A percentile compares a stretch with the other conserved stretches of the same genome.
Conservation (phyloP, 2,329 filamentous ascomycete genomes). For the Xylariales sp. region DNA sequence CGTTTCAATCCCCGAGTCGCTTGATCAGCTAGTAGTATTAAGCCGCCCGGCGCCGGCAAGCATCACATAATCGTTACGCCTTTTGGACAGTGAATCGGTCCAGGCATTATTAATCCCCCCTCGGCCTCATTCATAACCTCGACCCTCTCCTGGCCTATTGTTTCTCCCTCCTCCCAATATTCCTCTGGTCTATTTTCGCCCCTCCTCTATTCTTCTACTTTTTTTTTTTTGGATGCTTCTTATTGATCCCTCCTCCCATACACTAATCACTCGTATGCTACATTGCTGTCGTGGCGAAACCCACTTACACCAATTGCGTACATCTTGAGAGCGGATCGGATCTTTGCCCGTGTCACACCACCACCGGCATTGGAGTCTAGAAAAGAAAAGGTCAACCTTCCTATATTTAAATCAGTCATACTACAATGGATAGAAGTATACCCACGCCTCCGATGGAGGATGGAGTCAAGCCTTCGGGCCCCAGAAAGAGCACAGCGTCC, state of each 20-base stretch:
- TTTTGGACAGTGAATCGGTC: conserved; percentile 16
- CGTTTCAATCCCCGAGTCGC: conserved; percentile 12
- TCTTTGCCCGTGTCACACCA: no score
- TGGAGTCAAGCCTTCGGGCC: conserved; percentile 18
- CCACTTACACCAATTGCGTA: not conserved
- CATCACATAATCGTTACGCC: conserved; percentile 29
- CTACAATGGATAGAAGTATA: conserved; percentile 45
- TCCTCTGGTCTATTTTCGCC: no score
- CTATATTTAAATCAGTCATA: no score
- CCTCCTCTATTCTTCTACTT: no score
- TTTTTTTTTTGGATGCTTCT: not conserved
- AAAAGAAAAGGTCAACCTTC: no score
- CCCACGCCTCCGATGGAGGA: conserved; percentile 48
- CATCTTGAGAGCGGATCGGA: no score
- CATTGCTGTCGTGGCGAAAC: not conserved
- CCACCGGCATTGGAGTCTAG: no score
- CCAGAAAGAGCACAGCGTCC: conserved; percentile 24
- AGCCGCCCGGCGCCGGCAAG: conserved; percentile 5
- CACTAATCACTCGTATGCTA: not conserved
- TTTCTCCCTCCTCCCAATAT: not conserved
- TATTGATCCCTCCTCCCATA: conserved; percentile 1
- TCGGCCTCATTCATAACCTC: conserved; percentile 2
- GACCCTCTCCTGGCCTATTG: not conserved
- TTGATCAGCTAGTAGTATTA: conserved; percentile 21
- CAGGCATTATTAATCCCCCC: conserved; percentile 26